A percentile compares a stretch with the other conserved stretches of the same genome.
These are phyloP conservation scores for Pichia sp. DNA, from an alignment of 1,139 yeast species.

Conservation along the genomic window DNA sequence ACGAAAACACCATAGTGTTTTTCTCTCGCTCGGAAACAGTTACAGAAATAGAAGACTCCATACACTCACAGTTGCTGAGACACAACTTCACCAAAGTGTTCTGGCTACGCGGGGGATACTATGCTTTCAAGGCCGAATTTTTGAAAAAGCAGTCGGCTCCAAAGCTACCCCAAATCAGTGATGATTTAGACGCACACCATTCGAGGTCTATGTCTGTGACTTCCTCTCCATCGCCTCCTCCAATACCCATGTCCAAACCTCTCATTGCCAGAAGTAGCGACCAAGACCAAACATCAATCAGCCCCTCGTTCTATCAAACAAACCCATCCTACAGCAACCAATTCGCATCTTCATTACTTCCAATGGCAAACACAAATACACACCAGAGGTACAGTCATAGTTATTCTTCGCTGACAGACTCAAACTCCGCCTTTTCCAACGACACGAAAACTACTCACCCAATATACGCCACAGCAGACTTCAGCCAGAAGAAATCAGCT, in stretches of 20 bases:
- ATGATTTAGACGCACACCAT: not conserved
- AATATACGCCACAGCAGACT: not conserved
- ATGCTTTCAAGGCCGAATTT: conserved; percentile 11
- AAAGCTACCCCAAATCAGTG: not conserved
- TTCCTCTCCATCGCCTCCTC: conserved; percentile 8
- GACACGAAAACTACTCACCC: not conserved
- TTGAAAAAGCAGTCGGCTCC: not conserved
- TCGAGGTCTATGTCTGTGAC: not conserved
- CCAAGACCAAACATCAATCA: not conserved
- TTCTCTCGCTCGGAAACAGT: conserved; percentile 14
- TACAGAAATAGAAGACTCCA: conserved; percentile 7
- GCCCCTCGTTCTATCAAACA: not conserved
- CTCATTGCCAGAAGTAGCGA: conserved; percentile 1
- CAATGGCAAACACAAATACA: not conserved
- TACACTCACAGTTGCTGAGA: not conserved
- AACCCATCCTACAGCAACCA: not conserved
- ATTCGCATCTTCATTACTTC: not conserved
- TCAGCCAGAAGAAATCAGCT: not conserved
- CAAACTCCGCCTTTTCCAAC: not conserved
- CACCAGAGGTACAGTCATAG: conserved; percentile 4
- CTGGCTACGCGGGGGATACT: conserved; percentile 20
- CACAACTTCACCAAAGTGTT: conserved; percentile 6
- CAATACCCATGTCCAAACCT: conserved; percentile 8
- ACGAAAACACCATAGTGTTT: conserved; percentile 11
- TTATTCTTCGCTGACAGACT: conserved; percentile 2